These are phyloP conservation scores for Candida golubevii DNA, from an alignment of 805 yeast genomes.

Conservation along the genomic window DNA sequence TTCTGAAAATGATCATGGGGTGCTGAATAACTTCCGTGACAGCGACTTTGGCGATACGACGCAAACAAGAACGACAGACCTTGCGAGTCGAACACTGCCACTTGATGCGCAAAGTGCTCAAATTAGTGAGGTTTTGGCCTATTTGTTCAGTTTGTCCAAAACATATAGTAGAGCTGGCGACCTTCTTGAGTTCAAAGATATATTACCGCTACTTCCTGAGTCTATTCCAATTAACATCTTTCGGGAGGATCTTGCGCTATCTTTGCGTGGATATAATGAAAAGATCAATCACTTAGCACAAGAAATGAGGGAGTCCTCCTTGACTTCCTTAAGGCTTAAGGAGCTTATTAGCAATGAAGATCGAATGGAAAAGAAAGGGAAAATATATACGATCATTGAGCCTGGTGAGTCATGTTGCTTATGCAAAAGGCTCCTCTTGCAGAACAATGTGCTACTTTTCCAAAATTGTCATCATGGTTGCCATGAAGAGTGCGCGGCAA, in stretches of 20 bases:
- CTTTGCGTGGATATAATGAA: slow-evolving; percentile 69
- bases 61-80: too few species aligned
- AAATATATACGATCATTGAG: slow-evolving; percentile 62
- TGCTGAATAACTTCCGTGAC: too few species aligned
- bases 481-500: slow-evolving; percentile 83
- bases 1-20: too few species aligned
- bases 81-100: too few species aligned
- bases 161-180: slow-evolving; percentile 20
- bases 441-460: slow-evolving; percentile 71
- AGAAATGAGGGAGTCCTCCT: slow-evolving; percentile 73
- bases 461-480: slow-evolving; percentile 85
- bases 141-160: slow-evolving; percentile 30
- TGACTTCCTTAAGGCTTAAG: slow-evolving; percentile 54
- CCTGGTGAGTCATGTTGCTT: slow-evolving; percentile 80
- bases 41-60: too few species aligned
- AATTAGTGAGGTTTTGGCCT: slow-evolving; percentile 26
- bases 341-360: slow-evolving; percentile 50
- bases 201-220: slow-evolving; percentile 82
- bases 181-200: slow-evolving; percentile 66
- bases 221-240: slow-evolving; percentile 75
- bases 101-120: too few species aligned
- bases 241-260: slow-evolving; percentile 75
- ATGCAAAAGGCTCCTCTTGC: slow-evolving; percentile 66
- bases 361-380: slow-evolving; percentile 23
- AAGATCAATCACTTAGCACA: slow-evolving; percentile 59